Evolutionary conservation across 2,329 filamentous ascomycete species (phyloP).

Genomic region (Fusarium nematophilum): DNA sequence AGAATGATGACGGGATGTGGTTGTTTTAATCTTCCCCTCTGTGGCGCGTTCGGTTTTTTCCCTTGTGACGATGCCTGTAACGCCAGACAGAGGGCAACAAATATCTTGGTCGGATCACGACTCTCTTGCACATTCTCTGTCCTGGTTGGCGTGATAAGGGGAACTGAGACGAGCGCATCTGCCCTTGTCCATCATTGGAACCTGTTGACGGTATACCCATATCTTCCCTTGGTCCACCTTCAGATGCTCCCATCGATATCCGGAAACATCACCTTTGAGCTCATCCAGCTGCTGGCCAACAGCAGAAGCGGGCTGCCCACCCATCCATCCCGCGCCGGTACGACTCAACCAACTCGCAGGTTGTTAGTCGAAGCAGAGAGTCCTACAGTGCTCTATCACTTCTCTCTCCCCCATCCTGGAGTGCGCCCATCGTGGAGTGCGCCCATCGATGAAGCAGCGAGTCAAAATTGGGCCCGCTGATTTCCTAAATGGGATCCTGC

Average conservation of each 20-base stretch:
- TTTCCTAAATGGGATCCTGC: slow-evolving; percentile 27
- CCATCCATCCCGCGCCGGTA: slow-evolving; percentile 4
- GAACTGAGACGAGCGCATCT: slow-evolving; percentile 1
- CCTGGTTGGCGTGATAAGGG: slow-evolving; percentile 10
- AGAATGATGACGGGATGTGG: slow-evolving; percentile 28
- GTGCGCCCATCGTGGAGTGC: neutral
- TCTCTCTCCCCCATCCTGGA: too few relatives aligned
- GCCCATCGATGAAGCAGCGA: neutral
- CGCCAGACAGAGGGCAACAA: neutral
- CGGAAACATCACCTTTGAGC: slow-evolving; percentile 10
- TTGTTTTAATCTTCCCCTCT: neutral
- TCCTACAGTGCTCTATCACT: neutral
- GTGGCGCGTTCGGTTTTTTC: neutral
- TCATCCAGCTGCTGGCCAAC: slow-evolving; percentile 7
- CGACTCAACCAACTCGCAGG: neutral
- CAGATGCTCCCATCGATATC: slow-evolving; percentile 12
- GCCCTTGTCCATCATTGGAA: slow-evolving; percentile 13
- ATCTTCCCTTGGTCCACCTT: neutral
- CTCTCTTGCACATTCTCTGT: slow-evolving; percentile 4
- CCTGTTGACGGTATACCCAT: neutral
- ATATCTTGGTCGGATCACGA: slow-evolving; percentile 2
- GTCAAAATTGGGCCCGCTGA: slow-evolving; percentile 1
- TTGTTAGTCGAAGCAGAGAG: neutral
- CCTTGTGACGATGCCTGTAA: too few relatives aligned
- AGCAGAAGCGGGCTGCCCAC: slow-evolving; percentile 6